Evolutionary conservation across 345 rosid genomes (phyloP).

Genomic region (Arabis alpina): DNA sequence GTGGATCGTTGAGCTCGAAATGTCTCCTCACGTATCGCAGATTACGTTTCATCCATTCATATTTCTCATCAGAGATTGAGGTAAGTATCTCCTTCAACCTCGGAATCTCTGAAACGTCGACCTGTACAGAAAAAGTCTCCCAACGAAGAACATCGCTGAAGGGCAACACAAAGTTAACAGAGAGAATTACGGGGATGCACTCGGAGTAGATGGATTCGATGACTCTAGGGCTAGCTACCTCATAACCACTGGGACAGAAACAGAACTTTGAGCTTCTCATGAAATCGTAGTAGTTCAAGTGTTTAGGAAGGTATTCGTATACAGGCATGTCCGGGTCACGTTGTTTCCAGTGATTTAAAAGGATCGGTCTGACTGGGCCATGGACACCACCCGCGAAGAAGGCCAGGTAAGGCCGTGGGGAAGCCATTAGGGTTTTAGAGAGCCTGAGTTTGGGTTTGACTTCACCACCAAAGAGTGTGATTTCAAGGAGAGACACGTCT

Average conservation of each 20-base stretch:
- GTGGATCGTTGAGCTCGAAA: constrained; percentile 74
- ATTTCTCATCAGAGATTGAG: constrained; percentile 61
- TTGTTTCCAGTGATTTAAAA: constrained; percentile 72
- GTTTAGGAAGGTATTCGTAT: constrained; percentile 70
- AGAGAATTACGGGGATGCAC: constrained; percentile 87
- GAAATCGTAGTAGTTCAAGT: constrained; percentile 60
- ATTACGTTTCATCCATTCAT: constrained; percentile 56
- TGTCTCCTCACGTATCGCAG: constrained; percentile 63
- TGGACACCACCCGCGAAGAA: constrained; percentile 94
- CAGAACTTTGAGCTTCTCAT: constrained; percentile 84
- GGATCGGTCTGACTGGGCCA: constrained; percentile 68
- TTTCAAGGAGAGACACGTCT: constrained; percentile 83
- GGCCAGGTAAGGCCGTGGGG: constrained; percentile 57
- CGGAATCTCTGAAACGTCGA: constrained; percentile 67
- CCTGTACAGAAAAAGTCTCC: constrained; percentile 74
- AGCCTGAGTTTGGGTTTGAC: constrained; percentile 52
- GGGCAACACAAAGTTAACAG: constrained; percentile 69
- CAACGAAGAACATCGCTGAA: constrained; percentile 84
- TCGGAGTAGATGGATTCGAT: constrained; percentile 83
- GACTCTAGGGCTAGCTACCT: constrained; percentile 92
- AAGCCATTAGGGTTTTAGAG: constrained; percentile 42
- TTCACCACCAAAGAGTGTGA: constrained; percentile 59
- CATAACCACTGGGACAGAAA: constrained; percentile 90
- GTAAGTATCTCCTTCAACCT: constrained; percentile 71
- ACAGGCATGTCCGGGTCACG: constrained; percentile 65